Conservation (phyloP, 1,284 basidiomycete genomes). For the Ceratobasidium sp. region DNA sequence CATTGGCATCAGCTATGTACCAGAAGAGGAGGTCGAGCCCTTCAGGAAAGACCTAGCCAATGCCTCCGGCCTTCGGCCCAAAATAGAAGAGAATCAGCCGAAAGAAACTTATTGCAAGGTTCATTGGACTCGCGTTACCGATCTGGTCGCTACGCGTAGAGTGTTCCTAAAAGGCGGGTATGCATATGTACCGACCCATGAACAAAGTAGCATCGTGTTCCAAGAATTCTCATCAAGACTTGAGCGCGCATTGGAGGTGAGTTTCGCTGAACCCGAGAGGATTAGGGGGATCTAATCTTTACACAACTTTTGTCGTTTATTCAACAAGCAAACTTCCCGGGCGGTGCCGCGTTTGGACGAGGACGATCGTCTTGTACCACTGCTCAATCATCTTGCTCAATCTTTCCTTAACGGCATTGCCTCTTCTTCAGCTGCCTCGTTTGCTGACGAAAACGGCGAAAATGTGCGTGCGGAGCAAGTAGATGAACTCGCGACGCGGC, state of each 20-base stretch:
- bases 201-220: constrained; percentile 88
- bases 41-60: constrained; percentile 63
- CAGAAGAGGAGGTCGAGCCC: constrained; percentile 62
- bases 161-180: constrained; percentile 84
- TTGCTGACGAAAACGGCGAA: constrained; percentile 60
- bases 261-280: constrained; percentile 43
- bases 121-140: constrained; percentile 90
- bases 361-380: constrained; percentile 89
- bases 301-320: constrained; percentile 11
- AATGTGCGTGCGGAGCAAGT: constrained; percentile 93
- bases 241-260: constrained; percentile 81
- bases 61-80: constrained; percentile 48
- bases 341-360: constrained; percentile 94
- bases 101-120: constrained; percentile 54
- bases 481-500: constrained; percentile 83
- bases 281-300: constrained; percentile 21
- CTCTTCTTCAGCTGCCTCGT: constrained; percentile 60
- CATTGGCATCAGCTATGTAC: constrained; percentile 83
- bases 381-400: constrained; percentile 91
- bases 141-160: constrained; percentile 85
- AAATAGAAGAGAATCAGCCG: constrained; percentile 47
- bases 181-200: constrained; percentile 86
- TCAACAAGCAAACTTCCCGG: constrained; percentile 75
- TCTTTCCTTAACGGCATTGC: constrained; percentile 93
- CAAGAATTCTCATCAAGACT: constrained; percentile 85